Conservation (phyloP, 2,329 filamentous ascomycete genomes). For the Aspergillus ochraceus region DNA sequence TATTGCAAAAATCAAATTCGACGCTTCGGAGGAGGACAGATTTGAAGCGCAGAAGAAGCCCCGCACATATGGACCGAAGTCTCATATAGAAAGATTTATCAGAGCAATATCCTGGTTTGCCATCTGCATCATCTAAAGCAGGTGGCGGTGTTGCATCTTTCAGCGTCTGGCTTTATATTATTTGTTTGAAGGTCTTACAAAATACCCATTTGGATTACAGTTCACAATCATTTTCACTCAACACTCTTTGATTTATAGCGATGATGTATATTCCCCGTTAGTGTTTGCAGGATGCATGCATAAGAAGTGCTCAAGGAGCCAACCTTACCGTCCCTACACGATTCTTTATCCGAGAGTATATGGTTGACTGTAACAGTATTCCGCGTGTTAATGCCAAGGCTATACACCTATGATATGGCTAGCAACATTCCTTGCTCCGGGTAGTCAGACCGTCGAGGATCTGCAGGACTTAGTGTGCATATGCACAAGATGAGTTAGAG, state of each 20-base stretch:
- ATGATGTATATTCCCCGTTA: background rate
- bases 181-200: slow-evolving; percentile 5
- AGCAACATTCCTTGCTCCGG: no score
- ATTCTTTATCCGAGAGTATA: background rate
- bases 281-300: background rate
- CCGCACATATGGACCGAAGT: slow-evolving; percentile 15
- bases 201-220: slow-evolving; percentile 13
- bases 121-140: slow-evolving; percentile 4
- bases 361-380: no score
- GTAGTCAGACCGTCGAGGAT: no score
- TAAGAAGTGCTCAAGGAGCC: background rate
- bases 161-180: slow-evolving; percentile 10
- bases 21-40: slow-evolving; percentile 2
- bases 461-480: background rate
- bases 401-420: no score
- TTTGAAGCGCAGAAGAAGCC: slow-evolving; percentile 4
- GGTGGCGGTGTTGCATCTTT: slow-evolving; percentile 10
- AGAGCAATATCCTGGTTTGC: slow-evolving; percentile 20
- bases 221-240: background rate
- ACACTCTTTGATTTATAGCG: background rate
- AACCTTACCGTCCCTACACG: background rate
- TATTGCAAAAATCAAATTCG: slow-evolving; percentile 4
- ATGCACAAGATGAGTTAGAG: background rate
- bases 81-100: slow-evolving; percentile 15
- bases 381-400: no score